phyloP scores from a whole-genome alignment of 306 rosid species.

The Datisca glomerata region DNA sequence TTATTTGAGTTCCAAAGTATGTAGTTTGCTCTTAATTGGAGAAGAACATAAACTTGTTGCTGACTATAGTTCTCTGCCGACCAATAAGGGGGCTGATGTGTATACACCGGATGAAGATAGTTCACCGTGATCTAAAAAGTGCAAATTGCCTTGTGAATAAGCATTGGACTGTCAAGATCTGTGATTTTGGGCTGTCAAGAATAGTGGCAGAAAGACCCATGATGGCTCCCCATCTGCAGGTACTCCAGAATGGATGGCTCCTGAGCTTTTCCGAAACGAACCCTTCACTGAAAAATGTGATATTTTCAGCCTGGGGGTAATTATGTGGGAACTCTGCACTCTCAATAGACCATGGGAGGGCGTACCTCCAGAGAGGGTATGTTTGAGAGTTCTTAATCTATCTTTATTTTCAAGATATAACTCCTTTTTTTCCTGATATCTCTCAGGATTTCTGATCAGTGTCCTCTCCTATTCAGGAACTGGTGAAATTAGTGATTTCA shows the following conservation, averaged over 20 bases:
- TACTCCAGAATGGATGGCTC: constrained; percentile 99
- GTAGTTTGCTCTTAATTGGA: too few relatives aligned
- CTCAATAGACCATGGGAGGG: constrained; percentile 94
- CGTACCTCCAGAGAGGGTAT: constrained; percentile 83
- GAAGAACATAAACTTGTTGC: constrained; percentile 6
- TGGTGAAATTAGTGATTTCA: too few relatives aligned
- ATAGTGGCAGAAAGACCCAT: constrained; percentile 47
- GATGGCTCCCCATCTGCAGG: constrained; percentile 78
- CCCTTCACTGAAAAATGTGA: constrained; percentile 95
- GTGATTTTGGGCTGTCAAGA: constrained; percentile 98
- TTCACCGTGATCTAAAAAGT: constrained; percentile 89
- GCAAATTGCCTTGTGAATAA: constrained; percentile 96
- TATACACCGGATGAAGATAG: constrained; percentile 92
- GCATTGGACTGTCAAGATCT: constrained; percentile 87
- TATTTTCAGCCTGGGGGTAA: constrained; percentile 88
- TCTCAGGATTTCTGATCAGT: too few relatives aligned
- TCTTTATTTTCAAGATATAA: too few relatives aligned
- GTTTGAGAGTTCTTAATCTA: too few relatives aligned
- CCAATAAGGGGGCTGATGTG: constrained; percentile 88
- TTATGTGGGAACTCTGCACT: constrained; percentile 96
- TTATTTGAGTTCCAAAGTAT: too few relatives aligned
- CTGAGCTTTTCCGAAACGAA: constrained; percentile 89
- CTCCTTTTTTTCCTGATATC: too few relatives aligned
- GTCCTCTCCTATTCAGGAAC: too few relatives aligned
- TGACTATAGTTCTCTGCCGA: constrained; percentile 20